Percentiles rank a stretch among this genome's conserved stretches.
These are phyloP conservation scores for Pseudogymnoascus sp. DNA, from an alignment of 2,329 filamentous ascomycete genomes.

Conservation along the genomic window DNA sequence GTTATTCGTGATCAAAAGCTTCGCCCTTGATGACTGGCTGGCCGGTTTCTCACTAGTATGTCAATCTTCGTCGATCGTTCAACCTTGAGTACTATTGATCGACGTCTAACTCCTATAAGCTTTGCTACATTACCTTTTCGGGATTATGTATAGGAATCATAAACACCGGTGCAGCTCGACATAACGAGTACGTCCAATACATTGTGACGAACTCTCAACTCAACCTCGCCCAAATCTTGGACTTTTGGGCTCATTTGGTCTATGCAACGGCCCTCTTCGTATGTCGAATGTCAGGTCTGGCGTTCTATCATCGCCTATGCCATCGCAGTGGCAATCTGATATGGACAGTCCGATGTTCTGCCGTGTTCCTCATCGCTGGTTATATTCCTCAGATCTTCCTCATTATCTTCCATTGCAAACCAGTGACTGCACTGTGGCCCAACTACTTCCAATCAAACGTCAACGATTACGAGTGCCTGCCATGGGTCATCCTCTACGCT, in stretches of 20 bases:
- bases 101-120: background rate
- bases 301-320: slow-evolving; percentile 44
- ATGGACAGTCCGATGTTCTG: slow-evolving; percentile 31
- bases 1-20: background rate
- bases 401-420: slow-evolving; percentile 44
- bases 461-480: slow-evolving; percentile 37
- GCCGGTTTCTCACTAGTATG: background rate
- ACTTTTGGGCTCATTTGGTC: slow-evolving; percentile 44
- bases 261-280: slow-evolving; percentile 44
- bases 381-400: slow-evolving; percentile 43
- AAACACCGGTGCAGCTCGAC: slow-evolving; percentile 40
- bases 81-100: background rate
- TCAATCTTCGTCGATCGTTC: background rate
- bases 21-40: background rate
- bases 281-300: slow-evolving; percentile 45
- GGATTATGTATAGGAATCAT: slow-evolving; percentile 34
- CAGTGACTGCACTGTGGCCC: slow-evolving; percentile 45
- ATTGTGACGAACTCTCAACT: slow-evolving; percentile 37
- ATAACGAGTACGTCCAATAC: slow-evolving; percentile 40
- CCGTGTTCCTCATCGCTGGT: slow-evolving; percentile 34
- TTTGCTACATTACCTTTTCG: background rate
- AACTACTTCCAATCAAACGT: slow-evolving; percentile 40
- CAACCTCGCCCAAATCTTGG: slow-evolving; percentile 38
- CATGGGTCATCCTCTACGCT: slow-evolving; percentile 45
- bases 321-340: slow-evolving; percentile 32